Percentiles rank a stretch among this genome's conserved stretches.
These are phyloP conservation scores for Pleodorina starrii DNA, from an alignment of 139 green algal genomes.

Conservation along the genomic window DNA sequence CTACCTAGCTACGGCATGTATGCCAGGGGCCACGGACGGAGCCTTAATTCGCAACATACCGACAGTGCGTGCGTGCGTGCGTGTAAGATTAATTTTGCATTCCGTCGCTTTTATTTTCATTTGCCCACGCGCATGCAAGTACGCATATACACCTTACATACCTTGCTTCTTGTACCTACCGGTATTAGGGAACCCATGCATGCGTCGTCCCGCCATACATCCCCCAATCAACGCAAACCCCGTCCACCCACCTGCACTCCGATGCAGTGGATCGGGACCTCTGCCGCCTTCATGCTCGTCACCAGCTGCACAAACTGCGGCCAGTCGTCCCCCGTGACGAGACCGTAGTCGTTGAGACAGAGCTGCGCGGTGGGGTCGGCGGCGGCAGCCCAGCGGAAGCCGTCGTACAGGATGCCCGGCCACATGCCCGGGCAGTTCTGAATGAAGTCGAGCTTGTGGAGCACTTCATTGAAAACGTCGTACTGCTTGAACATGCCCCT, in stretches of 20 bases:
- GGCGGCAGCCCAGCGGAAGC: slow-evolving; percentile 18
- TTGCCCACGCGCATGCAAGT: no score
- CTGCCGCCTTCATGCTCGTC: neutral
- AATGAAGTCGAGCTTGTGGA: neutral
- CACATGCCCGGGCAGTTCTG: slow-evolving; percentile 27
- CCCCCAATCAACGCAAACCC: no score
- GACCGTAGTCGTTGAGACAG: slow-evolving; percentile 36
- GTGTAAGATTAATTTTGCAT: no score
- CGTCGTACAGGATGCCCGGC: slow-evolving; percentile 21
- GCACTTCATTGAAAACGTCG: slow-evolving; percentile 28
- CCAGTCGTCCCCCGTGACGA: slow-evolving; percentile 23
- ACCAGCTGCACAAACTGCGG: neutral
- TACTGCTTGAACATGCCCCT: slow-evolving; percentile 2
- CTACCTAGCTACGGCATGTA: no score
- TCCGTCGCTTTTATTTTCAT: no score
- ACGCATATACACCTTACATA: no score
- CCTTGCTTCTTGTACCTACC: no score
- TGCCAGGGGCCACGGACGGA: no score
- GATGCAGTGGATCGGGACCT: slow-evolving; percentile 28
- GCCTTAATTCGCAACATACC: no score
- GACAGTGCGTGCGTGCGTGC: no score
- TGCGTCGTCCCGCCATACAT: no score
- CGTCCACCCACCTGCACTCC: slow-evolving; percentile 18
- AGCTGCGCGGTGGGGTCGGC: slow-evolving; percentile 19
- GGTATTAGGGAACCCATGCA: no score